Base-by-base conservation (phyloP, 2,329 filamentous ascomycete species). In the Trichophyton equinum region DNA sequence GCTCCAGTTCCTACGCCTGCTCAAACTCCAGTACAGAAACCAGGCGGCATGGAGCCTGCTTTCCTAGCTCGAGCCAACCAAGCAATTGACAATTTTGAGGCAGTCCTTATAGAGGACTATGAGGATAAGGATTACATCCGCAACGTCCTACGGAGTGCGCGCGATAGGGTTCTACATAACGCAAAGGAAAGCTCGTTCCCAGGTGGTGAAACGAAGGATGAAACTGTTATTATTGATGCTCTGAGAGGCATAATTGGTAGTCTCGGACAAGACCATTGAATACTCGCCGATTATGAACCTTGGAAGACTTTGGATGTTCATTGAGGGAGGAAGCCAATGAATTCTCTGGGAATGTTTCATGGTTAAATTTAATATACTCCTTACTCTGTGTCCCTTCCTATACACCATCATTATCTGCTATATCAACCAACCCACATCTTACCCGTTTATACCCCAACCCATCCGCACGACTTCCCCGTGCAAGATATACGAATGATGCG, bases 111-210 rank as follows among this genome's bases (percentile, higher is more conserved):
- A 70, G 74, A 76, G 62, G 74, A 76, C 62, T 76, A 75, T 59
- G 74, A 76, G 61, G 74, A 76, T 62, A 74, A 75, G 67, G 74
- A 76, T 60, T 76, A 76, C 63, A 76, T 76, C 64, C 72, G 73
- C 27, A 73, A 75, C 64, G 74, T 76, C 38, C 70, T 76, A 9
- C 72, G 72, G 62, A 76, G 74, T 62, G 74, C 74, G 22, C 73
- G 74, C 7, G 73, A 74, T 56, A 72, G 74, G 15, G 74, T 72
- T 15, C 60, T 76, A 4, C 73, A 73, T 30, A 67, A 71, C 59
- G 72, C 73, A 4, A 70, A 71, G 22, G 73, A 74, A 60, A 76
- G 73, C 60, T 75, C 74, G 8, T 75, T 76, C 66, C 71, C 74
- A 20, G 74, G 74, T 42, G 74, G 74, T 13, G 74, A 76, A 62